phyloP scores from a whole-genome alignment of 139 green algal genomes.

The Picochlorum sp. region DNA sequence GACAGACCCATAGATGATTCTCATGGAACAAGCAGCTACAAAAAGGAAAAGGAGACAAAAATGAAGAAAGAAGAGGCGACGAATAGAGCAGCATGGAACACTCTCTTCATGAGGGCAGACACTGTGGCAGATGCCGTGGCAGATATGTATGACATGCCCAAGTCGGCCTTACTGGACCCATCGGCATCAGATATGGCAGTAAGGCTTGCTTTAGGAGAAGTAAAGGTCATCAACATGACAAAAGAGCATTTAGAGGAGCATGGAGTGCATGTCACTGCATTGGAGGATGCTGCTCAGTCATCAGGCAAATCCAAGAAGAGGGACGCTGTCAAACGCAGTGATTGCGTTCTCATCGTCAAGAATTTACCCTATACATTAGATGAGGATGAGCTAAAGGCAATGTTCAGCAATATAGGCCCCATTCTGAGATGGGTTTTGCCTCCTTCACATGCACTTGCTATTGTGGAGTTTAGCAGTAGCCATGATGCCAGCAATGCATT shows the following conservation, averaged over 20 bases:
- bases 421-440: slow-evolving; percentile 79
- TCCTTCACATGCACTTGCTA: slow-evolving; percentile 68
- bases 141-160: slow-evolving; percentile 77
- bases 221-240: slow-evolving; percentile 84
- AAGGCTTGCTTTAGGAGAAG: slow-evolving; percentile 89
- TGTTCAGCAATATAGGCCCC: slow-evolving; percentile 45
- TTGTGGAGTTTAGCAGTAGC: slow-evolving; percentile 78
- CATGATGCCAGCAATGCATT: slow-evolving; percentile 59
- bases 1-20: slow-evolving; percentile 11
- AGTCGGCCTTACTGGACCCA: slow-evolving; percentile 77
- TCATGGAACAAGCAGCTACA: slow-evolving; percentile 37
- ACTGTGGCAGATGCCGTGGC: slow-evolving; percentile 89
- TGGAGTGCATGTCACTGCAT: slow-evolving; percentile 57
- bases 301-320: slow-evolving; percentile 32
- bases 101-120: slow-evolving; percentile 95
- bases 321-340: slow-evolving; percentile 47
- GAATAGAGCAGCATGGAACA: slow-evolving; percentile 85
- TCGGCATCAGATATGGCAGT: slow-evolving; percentile 48
- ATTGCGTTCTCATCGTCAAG: slow-evolving; percentile 81
- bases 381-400: slow-evolving; percentile 52
- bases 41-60: slow-evolving; percentile 55
- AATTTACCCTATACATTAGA: slow-evolving; percentile 83
- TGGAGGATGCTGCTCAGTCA: slow-evolving; percentile 69
- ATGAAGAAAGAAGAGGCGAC: slow-evolving; percentile 60
- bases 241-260: slow-evolving; percentile 70